Evolutionary conservation across 2,329 filamentous ascomycete species (phyloP).

Genomic region (Colletotrichum sidae): DNA sequence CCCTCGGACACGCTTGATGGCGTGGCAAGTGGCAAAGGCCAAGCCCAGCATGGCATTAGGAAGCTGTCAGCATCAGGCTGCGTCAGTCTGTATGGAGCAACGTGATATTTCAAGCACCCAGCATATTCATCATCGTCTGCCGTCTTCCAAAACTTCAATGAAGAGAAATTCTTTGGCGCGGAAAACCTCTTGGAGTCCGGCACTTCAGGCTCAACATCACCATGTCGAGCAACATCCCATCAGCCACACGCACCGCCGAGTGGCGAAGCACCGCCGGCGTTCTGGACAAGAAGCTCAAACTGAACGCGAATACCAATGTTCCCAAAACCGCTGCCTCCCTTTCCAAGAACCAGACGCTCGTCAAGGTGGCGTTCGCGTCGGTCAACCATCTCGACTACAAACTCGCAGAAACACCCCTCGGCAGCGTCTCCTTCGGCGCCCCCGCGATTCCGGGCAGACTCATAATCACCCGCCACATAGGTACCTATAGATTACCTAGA

Average conservation of each 20-base stretch:
- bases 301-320: constrained; percentile 38
- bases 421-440: constrained; percentile 45
- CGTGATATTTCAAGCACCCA: too few relatives aligned
- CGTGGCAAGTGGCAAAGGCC: too few relatives aligned
- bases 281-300: constrained; percentile 48
- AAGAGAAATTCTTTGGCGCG: too few relatives aligned
- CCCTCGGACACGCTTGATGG: too few relatives aligned
- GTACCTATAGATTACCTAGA: too few relatives aligned
- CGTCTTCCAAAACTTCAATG: too few relatives aligned
- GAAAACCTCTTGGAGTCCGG: too few relatives aligned
- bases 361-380: constrained; percentile 54
- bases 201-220: not conserved
- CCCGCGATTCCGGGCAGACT: constrained; percentile 49
- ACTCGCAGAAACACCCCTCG: constrained; percentile 48
- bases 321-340: constrained; percentile 42
- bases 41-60: too few relatives aligned
- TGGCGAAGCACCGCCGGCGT: constrained; percentile 38
- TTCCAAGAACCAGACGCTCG: constrained; percentile 48
- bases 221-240: not conserved
- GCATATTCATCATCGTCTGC: too few relatives aligned
- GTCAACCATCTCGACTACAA: constrained; percentile 65
- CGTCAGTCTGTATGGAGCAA: too few relatives aligned
- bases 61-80: too few relatives aligned
- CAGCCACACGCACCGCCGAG: not conserved
- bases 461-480: too few relatives aligned